phyloP scores from a whole-genome alignment of 2,329 filamentous ascomycete species.

The Colletotrichum graminicola region DNA sequence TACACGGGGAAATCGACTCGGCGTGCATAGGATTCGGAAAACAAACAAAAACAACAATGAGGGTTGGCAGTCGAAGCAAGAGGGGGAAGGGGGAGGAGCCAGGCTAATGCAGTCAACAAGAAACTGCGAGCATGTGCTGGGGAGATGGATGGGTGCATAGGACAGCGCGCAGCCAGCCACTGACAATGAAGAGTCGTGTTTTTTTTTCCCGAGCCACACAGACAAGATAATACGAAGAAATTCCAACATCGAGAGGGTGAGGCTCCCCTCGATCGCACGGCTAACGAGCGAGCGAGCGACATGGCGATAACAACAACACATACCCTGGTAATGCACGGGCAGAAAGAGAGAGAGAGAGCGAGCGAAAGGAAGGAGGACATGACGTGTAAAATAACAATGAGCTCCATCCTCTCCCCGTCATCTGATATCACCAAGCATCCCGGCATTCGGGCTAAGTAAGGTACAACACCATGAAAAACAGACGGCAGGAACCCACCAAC shows the following conservation, averaged over 20 bases:
- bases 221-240: neutral
- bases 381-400: conserved; percentile 6
- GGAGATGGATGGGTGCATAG: neutral
- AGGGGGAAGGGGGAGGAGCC: neutral
- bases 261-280: neutral
- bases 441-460: neutral
- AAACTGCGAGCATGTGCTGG: neutral
- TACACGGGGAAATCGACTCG: conserved; percentile 15
- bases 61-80: no score
- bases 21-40: neutral
- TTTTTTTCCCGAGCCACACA: neutral
- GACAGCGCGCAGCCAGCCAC: neutral
- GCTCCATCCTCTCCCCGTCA: neutral
- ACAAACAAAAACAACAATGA: conserved; percentile 4
- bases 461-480: neutral
- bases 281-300: neutral
- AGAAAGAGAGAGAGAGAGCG: neutral
- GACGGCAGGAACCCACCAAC: conserved; percentile 8
- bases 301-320: conserved; percentile 7
- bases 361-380: neutral
- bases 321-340: conserved; percentile 6
- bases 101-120: neutral
- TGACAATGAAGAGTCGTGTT: neutral
- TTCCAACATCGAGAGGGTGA: neutral
- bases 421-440: neutral